Percentiles rank a stretch among this genome's conserved stretches.
Evolutionary conservation across 1,284 basidiomycete genomes (phyloP).

Genomic region (Moniliella sp.): DNA sequence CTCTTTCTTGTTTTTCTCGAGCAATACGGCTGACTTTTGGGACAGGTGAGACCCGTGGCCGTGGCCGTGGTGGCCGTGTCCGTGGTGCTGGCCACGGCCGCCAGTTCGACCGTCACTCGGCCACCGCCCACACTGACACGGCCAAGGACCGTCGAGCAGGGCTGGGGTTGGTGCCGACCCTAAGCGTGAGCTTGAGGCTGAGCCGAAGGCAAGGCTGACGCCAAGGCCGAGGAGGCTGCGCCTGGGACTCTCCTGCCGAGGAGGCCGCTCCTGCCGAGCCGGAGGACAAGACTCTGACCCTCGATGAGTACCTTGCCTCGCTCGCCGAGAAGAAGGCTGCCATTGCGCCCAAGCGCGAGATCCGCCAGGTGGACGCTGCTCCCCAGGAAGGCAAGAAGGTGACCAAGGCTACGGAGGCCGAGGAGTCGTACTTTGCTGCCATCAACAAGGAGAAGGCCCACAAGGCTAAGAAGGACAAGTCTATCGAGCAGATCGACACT

Average conservation of each 20-base stretch:
- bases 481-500: constrained; percentile 7
- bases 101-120: constrained; percentile 57
- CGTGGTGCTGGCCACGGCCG: constrained; percentile 44
- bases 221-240: constrained; percentile 16
- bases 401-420: constrained; percentile 11
- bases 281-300: constrained; percentile 71
- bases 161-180: constrained; percentile 77
- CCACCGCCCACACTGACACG: constrained; percentile 58
- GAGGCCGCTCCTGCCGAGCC: constrained; percentile 46
- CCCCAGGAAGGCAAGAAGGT: constrained; percentile 19
- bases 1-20: background rate
- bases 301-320: constrained; percentile 57
- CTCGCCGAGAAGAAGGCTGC: constrained; percentile 38
- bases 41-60: constrained; percentile 42
- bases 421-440: constrained; percentile 17
- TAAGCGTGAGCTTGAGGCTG: constrained; percentile 51
- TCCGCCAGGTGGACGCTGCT: constrained; percentile 11
- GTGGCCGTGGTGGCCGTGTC: constrained; percentile 36
- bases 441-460: constrained; percentile 3
- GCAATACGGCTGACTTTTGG: background rate
- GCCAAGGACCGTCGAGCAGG: constrained; percentile 76
- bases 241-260: constrained; percentile 33
- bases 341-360: constrained; percentile 14
- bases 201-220: constrained; percentile 43
- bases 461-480: constrained; percentile 6